Base-by-base conservation (phyloP, 148 eudicot species). In the Spergularia marina region DNA sequence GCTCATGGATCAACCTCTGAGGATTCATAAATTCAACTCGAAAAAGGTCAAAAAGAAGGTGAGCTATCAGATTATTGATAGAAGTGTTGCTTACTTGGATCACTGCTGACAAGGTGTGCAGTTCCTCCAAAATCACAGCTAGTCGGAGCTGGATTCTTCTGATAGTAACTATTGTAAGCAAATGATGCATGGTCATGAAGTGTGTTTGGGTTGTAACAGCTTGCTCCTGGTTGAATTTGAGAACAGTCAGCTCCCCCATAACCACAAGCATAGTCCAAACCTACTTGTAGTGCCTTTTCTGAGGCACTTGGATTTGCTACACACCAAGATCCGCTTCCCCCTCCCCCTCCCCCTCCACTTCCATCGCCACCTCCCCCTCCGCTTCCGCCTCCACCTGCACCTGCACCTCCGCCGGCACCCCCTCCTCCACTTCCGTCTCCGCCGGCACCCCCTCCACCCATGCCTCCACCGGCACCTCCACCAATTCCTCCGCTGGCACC, bases 191-290 rank as follows among this genome's bases (percentile, higher is more conserved):
- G 97, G 58, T 95, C 96, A 5, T 75, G 83, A 21, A 88, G 41
- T 12, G 94, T 86, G 84, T 85, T 72, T 13, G 98, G 98, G 58
- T 88, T 83, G 53, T 81, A 88, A 79, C 98, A 95, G 61, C 83
- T 80, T 49, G 83, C 91, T 58, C 91, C 93, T 23, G 87, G 77
- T 76, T 95, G 97, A 78, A 95, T 83, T 15, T 88, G 83, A 10
- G 98, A 90, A 71, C 97, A 95, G 63, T 95, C 97, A 36, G 98
- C 86, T 52, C 97, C 98, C 77, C 97, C 98, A 79, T 87, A 92
- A 30, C 98, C 98, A 77, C 97, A 95, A 5, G 98, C 97, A 75
- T 95, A 95, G 76, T 95, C 98, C 73, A 95, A 80, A 63, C 94
- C 98, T 57, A 92, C 97, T 72, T 95, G 98, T 73, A 95, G 77